Evolutionary conservation across 371 early-diverging fungal species (phyloP).

Genomic region (Saksenaea vasiformis): DNA sequence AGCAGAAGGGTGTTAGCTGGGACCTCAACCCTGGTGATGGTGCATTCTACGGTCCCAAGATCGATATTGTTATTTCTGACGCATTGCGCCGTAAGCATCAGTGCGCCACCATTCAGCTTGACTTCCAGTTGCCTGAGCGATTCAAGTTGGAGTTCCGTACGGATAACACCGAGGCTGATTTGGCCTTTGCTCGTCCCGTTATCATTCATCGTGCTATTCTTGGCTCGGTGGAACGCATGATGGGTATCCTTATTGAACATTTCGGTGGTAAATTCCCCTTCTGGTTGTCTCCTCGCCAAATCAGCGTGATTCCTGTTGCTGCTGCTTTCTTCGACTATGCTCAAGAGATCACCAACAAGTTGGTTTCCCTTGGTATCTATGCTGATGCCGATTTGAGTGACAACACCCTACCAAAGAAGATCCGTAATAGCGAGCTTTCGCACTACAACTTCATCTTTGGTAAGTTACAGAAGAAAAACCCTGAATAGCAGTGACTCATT

Average conservation of each 20-base stretch:
- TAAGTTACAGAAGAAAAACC: slow-evolving; percentile 3
- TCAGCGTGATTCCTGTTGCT: slow-evolving; percentile 86
- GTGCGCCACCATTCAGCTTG: slow-evolving; percentile 99
- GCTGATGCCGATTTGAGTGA: slow-evolving; percentile 90
- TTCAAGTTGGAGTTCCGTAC: slow-evolving; percentile 91
- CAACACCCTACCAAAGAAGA: slow-evolving; percentile 95
- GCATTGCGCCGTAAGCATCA: slow-evolving; percentile 93
- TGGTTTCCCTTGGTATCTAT: slow-evolving; percentile 77
- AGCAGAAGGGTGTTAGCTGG: slow-evolving; percentile 68
- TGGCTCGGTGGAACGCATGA: slow-evolving; percentile 98
- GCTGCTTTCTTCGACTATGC: slow-evolving; percentile 70
- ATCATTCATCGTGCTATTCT: slow-evolving; percentile 99
- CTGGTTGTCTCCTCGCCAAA: slow-evolving; percentile 98
- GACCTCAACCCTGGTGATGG: slow-evolving; percentile 98
- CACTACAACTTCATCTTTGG: slow-evolving; percentile 90
- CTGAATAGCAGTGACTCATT: slow-evolving; percentile 27
- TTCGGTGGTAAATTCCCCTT: slow-evolving; percentile 98
- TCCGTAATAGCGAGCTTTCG: slow-evolving; percentile 77
- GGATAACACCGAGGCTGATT: slow-evolving; percentile 48
- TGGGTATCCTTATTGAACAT: slow-evolving; percentile 95
- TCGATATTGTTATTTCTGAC: slow-evolving; percentile 98
- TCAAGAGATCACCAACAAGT: slow-evolving; percentile 46
- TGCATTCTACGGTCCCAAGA: slow-evolving; percentile 99
- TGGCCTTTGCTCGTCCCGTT: slow-evolving; percentile 82
- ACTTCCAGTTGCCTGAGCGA: slow-evolving; percentile 95